phyloP scores from a whole-genome alignment of 257 asterid species.

The Cinchona pubescens region DNA sequence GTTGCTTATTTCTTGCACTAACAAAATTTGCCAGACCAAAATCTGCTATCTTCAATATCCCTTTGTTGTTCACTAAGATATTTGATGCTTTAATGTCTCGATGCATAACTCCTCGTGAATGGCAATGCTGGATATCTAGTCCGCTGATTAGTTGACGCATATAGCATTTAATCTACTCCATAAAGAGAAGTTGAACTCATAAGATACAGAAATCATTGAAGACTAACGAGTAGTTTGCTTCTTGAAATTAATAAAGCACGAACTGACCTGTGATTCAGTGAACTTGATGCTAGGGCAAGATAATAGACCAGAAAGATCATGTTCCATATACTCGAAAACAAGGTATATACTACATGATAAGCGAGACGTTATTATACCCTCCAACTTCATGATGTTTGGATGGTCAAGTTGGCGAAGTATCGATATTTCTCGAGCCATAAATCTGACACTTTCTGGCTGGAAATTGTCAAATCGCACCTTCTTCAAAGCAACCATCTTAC shows the following conservation, averaged over 20 bases:
- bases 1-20: slow-evolving; percentile 49
- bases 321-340: slow-evolving; percentile 98
- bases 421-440: slow-evolving; percentile 85
- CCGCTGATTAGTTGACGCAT: slow-evolving; percentile 78
- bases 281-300: slow-evolving; percentile 83
- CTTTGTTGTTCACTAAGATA: slow-evolving; percentile 76
- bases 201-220: background rate
- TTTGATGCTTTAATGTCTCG: slow-evolving; percentile 85
- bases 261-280: slow-evolving; percentile 76
- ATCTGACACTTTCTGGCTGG: slow-evolving; percentile 83
- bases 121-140: slow-evolving; percentile 83
- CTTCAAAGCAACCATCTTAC: slow-evolving; percentile 79
- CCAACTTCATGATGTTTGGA: slow-evolving; percentile 88
- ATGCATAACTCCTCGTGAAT: slow-evolving; percentile 75
- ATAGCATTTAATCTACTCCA: slow-evolving; percentile 81
- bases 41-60: slow-evolving; percentile 77
- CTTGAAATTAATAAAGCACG: slow-evolving; percentile 3
- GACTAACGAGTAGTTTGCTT: background rate
- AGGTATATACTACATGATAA: slow-evolving; percentile 73
- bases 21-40: slow-evolving; percentile 82
- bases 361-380: slow-evolving; percentile 84
- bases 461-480: slow-evolving; percentile 88
- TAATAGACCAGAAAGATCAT: slow-evolving; percentile 84
- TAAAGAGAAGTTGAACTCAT: background rate
- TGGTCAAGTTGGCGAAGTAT: slow-evolving; percentile 85